Evolutionary conservation across 2,329 filamentous ascomycete genomes (phyloP), one percentile per base, ranked within the genome.

Genomic region (Plenodomus biglobosus): DNA sequence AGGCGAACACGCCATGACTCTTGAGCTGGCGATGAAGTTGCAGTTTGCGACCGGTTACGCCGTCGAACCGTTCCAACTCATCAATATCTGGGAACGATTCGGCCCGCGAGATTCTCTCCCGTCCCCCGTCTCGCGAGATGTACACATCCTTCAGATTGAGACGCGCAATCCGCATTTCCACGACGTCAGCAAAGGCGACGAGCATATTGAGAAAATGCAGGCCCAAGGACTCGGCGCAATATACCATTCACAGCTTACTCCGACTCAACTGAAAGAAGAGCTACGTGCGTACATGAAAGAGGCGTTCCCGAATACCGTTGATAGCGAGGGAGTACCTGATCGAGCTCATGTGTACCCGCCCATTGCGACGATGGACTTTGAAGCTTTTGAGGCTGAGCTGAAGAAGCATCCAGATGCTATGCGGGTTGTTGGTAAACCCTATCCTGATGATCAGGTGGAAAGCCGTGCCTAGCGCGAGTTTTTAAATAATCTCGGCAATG

Each of bases 1-100:
- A 40, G 55, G 56, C 4, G 52, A 59, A 24, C 55, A 59, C 38
- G 56, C 56, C 2, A 58, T 59, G 52, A 49, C 32, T 17, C 32
- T 48, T 3, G 42, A 53, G 3, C 50, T 58, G 2, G 56, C 55
- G 8, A 24, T 59, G 3, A 22, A 44, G 3, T 46, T 59, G 7
- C 24, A 36, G 15, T 59, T 59, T 20, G 50, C 56, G n/a, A 58
- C 46, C 0, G 50, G 50, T 3, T 59, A 55, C 17, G 56, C 56
- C 8, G 56, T 59, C 4, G 56, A 59, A 35, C 56, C 56, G 0
- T 57, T 47, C 30, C 56, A 59, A 17, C 24, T 52, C 15, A 44
- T 59, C 27, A 40, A 59, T 21, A 34, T 40, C 3, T 55, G 48
- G 49, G 49, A 57, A 32, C 43, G 38, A 1, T 50, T 46, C 13